Evolutionary conservation across 2,329 filamentous ascomycete species (phyloP).

Genomic region (Zymoseptoria ardabiliae): DNA sequence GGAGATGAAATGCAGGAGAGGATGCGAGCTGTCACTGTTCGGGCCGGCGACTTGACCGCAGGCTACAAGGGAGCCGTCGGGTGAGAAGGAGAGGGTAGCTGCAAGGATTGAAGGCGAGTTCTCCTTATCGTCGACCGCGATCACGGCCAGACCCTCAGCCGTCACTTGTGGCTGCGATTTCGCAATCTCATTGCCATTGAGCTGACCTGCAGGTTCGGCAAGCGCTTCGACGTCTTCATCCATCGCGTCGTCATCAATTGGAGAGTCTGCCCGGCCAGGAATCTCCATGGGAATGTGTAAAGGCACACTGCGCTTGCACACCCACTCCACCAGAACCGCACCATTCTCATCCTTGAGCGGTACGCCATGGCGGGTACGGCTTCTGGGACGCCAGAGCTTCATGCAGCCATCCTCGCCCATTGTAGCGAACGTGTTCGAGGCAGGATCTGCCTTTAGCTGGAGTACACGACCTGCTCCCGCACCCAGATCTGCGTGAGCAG

Average conservation of each 20-base stretch:
- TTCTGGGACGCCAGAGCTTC: conserved; percentile 72
- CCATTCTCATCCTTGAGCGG: conserved; percentile 52
- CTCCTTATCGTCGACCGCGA: not conserved
- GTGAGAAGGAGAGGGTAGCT: conserved; percentile 68
- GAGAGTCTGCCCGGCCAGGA: conserved; percentile 21
- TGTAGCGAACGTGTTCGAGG: conserved; percentile 67
- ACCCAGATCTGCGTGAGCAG: conserved; percentile 15
- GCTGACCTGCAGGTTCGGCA: not conserved
- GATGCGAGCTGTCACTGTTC: conserved; percentile 40
- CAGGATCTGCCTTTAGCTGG: conserved; percentile 64
- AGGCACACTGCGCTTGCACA: conserved; percentile 52
- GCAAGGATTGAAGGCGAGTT: conserved; percentile 28
- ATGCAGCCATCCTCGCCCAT: conserved; percentile 73
- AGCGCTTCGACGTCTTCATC: conserved; percentile 30
- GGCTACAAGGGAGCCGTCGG: conserved; percentile 78
- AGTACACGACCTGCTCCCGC: conserved; percentile 52
- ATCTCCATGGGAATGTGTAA: conserved; percentile 30
- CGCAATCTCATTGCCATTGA: not conserved
- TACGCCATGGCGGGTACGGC: conserved; percentile 61
- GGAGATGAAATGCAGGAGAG: conserved; percentile 70
- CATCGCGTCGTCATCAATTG: conserved; percentile 28
- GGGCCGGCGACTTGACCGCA: conserved; percentile 40
- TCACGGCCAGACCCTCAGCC: not conserved
- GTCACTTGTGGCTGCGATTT: not conserved
- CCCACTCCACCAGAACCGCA: conserved; percentile 65